Conservation (phyloP, 129 eudicot species). For the Chrysanthemum seticuspe region DNA sequence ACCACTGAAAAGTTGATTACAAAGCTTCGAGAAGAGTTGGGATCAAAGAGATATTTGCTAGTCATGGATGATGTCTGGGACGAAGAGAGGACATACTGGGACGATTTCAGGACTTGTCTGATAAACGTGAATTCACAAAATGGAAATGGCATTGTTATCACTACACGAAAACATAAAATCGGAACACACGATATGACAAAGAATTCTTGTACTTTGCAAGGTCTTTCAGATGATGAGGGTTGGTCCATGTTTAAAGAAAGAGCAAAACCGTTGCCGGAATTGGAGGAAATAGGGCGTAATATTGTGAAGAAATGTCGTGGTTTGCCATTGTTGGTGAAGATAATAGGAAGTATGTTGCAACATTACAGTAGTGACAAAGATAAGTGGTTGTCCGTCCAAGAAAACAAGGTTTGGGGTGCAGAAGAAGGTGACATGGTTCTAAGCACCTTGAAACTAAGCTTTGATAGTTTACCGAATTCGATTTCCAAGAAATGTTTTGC, state of each 20-base stretch:
- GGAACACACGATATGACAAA: not conserved
- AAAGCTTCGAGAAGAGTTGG: not conserved
- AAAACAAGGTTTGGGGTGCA: not conserved
- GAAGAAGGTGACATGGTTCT: not conserved
- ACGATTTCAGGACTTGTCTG: not conserved
- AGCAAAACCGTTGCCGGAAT: not conserved
- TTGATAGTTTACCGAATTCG: not conserved
- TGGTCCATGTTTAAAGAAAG: slow-evolving; percentile 2
- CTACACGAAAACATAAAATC: not conserved
- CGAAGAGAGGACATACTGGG: not conserved
- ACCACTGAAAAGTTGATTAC: not conserved
- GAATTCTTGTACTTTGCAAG: not conserved
- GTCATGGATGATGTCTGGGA: not conserved
- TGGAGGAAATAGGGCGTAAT: not conserved
- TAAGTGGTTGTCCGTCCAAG: not conserved
- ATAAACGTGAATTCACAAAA: not conserved
- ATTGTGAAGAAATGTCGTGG: not conserved
- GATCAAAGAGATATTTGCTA: not conserved
- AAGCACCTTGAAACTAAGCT: not conserved
- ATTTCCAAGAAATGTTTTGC: not conserved
- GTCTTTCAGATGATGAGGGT: not conserved
- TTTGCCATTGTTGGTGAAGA: not conserved
- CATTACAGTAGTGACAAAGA: not conserved
- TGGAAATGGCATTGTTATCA: not conserved
- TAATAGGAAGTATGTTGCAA: not conserved